Evolutionary conservation across 495 filamentous ascomycete species (phyloP), one percentile per base, ranked within the genome.

Genomic region (Lichina pygmaea): DNA sequence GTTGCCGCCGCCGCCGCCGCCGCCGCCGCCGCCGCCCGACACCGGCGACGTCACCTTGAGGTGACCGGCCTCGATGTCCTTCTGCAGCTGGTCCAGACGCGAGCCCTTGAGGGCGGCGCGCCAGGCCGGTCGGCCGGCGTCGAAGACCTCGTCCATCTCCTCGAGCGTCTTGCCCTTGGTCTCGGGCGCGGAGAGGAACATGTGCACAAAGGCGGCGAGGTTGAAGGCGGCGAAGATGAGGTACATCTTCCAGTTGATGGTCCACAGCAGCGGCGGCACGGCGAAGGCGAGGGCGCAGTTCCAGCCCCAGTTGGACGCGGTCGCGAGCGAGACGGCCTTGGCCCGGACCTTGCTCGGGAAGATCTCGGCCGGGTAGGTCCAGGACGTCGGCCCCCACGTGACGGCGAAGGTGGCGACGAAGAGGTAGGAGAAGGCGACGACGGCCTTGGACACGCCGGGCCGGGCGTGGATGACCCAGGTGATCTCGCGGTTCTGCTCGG

Each of bases 341-440:
- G 74, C 74, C 46, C 75, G 70, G 44, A 78, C 66, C 54, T 72
- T 73, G 47, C 67, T 57, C 0, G 76, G 75, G 53, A 71, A 78
- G 47, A 80, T 73, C 51, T 80, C 75, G 9, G 70, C 66, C 0
- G 45, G 45, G 15, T 46, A 46, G 15, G 45, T 46, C 45, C 45
- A 80, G 17, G 66, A 65, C 17, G 63, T 62, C 0, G 68, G 70
- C 9, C 67, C 70, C 70, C 68, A 73, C 3, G 70, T 73, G 7
- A 67, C 68, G 0, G 70, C 71, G 44, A 72, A 78, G 2, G 65
- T 68, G 30, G 67, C 67, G 34, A 78, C 74, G 53, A 78, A 76
- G 43, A 78, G 62, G 52, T 77, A 78, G 8, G 71, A 72, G 52
- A 67, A 68, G 9, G 73, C 72, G 40, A 77, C 70, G 41, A 77